phyloP scores from a whole-genome alignment of 2,329 filamentous ascomycete genomes.

The Aureobasidium sp. region DNA sequence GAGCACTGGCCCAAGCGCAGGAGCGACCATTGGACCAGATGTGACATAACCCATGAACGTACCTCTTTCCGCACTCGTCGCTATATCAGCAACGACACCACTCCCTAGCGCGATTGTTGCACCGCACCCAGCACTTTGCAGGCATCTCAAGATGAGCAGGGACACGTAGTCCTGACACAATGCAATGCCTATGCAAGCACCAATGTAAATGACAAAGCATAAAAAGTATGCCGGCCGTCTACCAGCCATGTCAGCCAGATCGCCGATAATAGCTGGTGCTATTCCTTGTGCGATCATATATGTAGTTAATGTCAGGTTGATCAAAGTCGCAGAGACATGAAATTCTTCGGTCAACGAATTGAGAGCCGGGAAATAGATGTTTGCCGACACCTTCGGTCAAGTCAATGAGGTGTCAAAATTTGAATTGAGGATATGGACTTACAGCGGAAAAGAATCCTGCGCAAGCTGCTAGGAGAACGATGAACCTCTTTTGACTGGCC shows the following conservation, averaged over 20 bases:
- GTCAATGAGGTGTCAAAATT: neutral
- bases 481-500: conserved; percentile 36
- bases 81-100: conserved; percentile 32
- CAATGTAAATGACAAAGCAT: conserved; percentile 38
- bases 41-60: conserved; percentile 29
- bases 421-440: conserved; percentile 19
- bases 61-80: conserved; percentile 30
- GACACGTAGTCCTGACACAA: conserved; percentile 33
- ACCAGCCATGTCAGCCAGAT: conserved; percentile 45
- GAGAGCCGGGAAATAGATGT: conserved; percentile 37
- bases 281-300: conserved; percentile 41
- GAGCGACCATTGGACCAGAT: conserved; percentile 22
- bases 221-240: conserved; percentile 46
- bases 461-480: conserved; percentile 44
- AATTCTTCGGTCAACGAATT: conserved; percentile 17
- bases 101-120: conserved; percentile 33
- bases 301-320: conserved; percentile 20
- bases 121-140: conserved; percentile 36
- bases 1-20: conserved; percentile 25
- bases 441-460: conserved; percentile 48
- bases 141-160: conserved; percentile 33
- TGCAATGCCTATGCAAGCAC: conserved; percentile 36
- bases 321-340: conserved; percentile 15
- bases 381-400: conserved; percentile 31
- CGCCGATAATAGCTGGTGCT: conserved; percentile 46